A percentile compares a stretch with the other conserved stretches of the same genome.
Conservation (phyloP, 306 rosid species). For the Cicer judaicum region DNA sequence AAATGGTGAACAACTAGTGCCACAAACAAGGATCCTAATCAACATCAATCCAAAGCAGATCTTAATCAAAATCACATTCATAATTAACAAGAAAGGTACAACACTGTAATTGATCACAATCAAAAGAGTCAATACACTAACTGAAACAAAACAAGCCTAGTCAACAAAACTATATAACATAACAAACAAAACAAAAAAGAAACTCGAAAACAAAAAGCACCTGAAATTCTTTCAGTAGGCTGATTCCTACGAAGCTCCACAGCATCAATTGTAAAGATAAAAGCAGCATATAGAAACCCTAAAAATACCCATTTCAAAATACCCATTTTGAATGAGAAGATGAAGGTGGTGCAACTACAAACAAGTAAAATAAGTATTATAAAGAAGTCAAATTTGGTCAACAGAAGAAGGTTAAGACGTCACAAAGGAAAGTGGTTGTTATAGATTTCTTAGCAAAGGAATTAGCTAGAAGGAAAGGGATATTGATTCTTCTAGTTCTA, state of each 20-base stretch:
- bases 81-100: conserved; percentile 17
- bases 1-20: background rate
- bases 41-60: conserved; percentile 48
- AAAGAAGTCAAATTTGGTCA: too few relatives aligned
- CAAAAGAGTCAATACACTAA: conserved; percentile 22
- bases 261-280: too few relatives aligned
- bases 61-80: conserved; percentile 35
- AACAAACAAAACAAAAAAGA: conserved; percentile 11
- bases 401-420: conserved; percentile 53
- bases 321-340: too few relatives aligned
- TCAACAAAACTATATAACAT: background rate
- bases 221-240: too few relatives aligned
- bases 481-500: conserved; percentile 17
- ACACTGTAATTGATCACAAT: conserved; percentile 4
- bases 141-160: background rate
- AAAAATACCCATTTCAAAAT: too few relatives aligned
- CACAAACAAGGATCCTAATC: background rate
- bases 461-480: conserved; percentile 37
- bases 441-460: conserved; percentile 47
- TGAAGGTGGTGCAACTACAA: too few relatives aligned
- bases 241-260: too few relatives aligned
- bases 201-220: too few relatives aligned
- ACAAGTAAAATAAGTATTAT: too few relatives aligned
- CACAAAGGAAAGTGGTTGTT: conserved; percentile 48
- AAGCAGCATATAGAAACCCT: too few relatives aligned